These are phyloP conservation scores for Salvia miltiorrhiza DNA, from an alignment of 257 asterid genomes.

Conservation along the genomic window DNA sequence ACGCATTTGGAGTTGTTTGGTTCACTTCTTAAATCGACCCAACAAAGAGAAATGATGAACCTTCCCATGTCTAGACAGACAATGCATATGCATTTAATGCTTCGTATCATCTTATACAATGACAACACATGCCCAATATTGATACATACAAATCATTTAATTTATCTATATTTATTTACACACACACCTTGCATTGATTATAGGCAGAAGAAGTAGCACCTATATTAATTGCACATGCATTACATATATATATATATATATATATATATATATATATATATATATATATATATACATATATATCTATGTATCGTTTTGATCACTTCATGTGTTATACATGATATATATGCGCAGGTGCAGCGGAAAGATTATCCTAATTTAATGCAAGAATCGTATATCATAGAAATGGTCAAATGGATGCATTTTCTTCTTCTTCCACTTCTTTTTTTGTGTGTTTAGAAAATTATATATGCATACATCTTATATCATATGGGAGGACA, in stretches of 20 bases:
- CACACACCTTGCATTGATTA: constrained; percentile 9
- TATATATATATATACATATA: too few relatives aligned
- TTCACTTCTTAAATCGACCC: constrained; percentile 12
- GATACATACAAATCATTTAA: neutral
- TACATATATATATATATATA: too few relatives aligned
- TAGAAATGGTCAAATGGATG: neutral
- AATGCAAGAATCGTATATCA: neutral
- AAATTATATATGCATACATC: neutral
- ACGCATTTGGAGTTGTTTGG: neutral
- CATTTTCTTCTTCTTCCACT: too few relatives aligned
- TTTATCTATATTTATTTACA: neutral
- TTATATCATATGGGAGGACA: neutral
- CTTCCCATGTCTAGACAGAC: constrained; percentile 24
- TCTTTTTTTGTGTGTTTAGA: neutral
- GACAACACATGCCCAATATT: neutral
- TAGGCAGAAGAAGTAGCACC: neutral
- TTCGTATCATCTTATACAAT: neutral
- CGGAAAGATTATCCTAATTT: neutral
- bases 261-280: too few relatives aligned
- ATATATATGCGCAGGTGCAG: neutral
- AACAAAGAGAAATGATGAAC: constrained; percentile 20
- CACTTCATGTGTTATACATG: constrained; percentile 6
- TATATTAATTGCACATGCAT: constrained; percentile 1
- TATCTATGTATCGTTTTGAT: neutral
- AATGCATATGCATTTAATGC: constrained; percentile 31